Base-by-base conservation (phyloP, 345 rosid species). In the Tarenaya hassleriana region DNA sequence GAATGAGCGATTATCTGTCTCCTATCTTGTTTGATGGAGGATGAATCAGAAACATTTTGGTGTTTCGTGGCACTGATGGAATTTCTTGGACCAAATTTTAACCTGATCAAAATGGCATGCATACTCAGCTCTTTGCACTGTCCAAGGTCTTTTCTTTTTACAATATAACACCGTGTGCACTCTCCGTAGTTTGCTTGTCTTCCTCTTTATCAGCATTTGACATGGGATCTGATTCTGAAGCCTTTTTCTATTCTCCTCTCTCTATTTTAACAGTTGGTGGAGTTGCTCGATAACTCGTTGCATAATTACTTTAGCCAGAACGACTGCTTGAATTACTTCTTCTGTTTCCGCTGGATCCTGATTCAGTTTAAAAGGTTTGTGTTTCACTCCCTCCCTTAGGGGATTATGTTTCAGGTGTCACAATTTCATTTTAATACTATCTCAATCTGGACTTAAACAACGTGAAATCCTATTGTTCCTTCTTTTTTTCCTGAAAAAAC, bases 101-200 rank as follows among this genome's bases (percentile, higher is more conserved):
- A 94, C 58, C 88, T 34, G 99, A 94, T 63, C 95, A 94, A 63
- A 94, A 68, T 70, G 99, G 99, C 67, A 86, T 94, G 99, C 99
- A 83, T 69, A 62, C 95, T 60, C 99, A 94, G 61, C 99, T 94
- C 48, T 83, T 83, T 82, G 97, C 99, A 56, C 56, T 88, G 50
- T 77, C 94, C 21, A 94, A 94, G 99, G 99, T 92, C 49, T 58
- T n/a, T 38, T 62, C 12, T 16, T 21, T 52, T 46, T 40, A 19
- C 46, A 33, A 1, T 4, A 47, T 7, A 34, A 15, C 55, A 34
- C 15, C 9, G n/a, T 59, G 31, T 41, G 18, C 16, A 7, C 16
- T 15, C 18, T 37, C 7, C 5, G 16, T 27, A 16, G 8, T 41
- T 46, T 34, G 0, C 13, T 13, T 43, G 1, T 50, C 27, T 34